Evolutionary conservation across 192 early-diverging fungal genomes (phyloP).

Genomic region (Rhizoclosmatium globosum): DNA sequence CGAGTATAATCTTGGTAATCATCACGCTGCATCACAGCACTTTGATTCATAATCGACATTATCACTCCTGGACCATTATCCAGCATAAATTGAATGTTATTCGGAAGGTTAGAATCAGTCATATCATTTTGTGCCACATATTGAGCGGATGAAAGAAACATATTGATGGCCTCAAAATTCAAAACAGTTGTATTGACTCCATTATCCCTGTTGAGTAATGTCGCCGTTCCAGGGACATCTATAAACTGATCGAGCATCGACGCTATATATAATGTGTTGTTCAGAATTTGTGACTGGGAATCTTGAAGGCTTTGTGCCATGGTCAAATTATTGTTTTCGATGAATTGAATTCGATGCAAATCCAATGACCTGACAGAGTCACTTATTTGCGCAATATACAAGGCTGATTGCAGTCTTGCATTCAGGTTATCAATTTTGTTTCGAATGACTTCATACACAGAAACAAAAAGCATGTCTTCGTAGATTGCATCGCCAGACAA

Average conservation of each 20-base stretch:
- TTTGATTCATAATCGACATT: slow-evolving; percentile 37
- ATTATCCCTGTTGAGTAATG: not conserved
- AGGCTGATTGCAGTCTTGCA: not conserved
- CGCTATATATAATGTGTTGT: slow-evolving; percentile 23
- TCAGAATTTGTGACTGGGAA: not conserved
- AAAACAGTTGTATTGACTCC: not conserved
- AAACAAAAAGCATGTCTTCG: slow-evolving; percentile 27
- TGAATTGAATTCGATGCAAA: slow-evolving; percentile 6
- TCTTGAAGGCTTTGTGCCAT: not conserved
- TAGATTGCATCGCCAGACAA: slow-evolving; percentile 35
- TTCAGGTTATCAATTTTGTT: slow-evolving; percentile 14
- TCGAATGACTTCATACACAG: slow-evolving; percentile 12
- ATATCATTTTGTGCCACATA: slow-evolving; percentile 8
- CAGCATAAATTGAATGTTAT: slow-evolving; percentile 19
- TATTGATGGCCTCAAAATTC: slow-evolving; percentile 23
- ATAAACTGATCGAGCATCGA: not conserved
- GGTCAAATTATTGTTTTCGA: not conserved
- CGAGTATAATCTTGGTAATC: not conserved
- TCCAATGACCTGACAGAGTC: slow-evolving; percentile 40
- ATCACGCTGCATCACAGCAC: slow-evolving; percentile 8
- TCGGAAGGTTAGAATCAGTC: not conserved
- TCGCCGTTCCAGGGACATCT: not conserved
- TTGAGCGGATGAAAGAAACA: slow-evolving; percentile 2
- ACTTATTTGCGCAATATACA: slow-evolving; percentile 23
- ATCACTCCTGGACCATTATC: slow-evolving; percentile 37